Evolutionary conservation across 371 early-diverging fungal species (phyloP).

Genomic region (Rhizomucor miehei): DNA sequence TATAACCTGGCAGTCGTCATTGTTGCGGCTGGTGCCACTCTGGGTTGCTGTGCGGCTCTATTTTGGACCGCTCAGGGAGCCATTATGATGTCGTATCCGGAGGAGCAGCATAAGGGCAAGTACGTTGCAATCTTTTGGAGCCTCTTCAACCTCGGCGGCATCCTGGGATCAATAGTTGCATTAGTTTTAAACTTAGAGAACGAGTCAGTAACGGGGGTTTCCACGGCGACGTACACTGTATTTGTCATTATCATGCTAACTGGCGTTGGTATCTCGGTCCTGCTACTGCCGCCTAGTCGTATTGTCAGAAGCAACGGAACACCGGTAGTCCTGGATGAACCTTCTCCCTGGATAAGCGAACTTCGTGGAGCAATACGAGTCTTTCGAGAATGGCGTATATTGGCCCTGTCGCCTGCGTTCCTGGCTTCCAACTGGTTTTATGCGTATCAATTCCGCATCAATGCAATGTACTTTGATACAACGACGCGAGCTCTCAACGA

Average conservation of each 20-base stretch:
- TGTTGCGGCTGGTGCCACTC: constrained; percentile 57
- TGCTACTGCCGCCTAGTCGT: constrained; percentile 50
- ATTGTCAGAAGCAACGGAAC: no score
- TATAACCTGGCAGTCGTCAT: constrained; percentile 45
- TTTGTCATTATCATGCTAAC: constrained; percentile 71
- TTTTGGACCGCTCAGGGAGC: constrained; percentile 71
- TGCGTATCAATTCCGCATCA: constrained; percentile 59
- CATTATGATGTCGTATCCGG: constrained; percentile 69
- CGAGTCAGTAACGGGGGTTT: constrained; percentile 23
- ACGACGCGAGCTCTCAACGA: constrained; percentile 64
- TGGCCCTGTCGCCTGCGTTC: constrained; percentile 64
- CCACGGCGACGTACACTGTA: constrained; percentile 60
- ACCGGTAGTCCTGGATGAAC: no score
- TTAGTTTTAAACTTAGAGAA: constrained; percentile 60
- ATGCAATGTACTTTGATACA: constrained; percentile 47
- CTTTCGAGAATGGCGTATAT: constrained; percentile 58
- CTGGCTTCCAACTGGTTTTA: constrained; percentile 68
- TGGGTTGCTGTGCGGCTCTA: constrained; percentile 59
- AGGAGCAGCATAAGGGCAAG: constrained; percentile 67
- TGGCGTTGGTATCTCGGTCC: constrained; percentile 62
- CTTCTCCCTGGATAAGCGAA: no score
- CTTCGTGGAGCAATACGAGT: no score
- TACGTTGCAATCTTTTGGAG: constrained; percentile 80
- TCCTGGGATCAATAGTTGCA: constrained; percentile 71
- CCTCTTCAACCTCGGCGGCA: constrained; percentile 78